Evolutionary conservation across 148 eudicot genomes (phyloP).

Genomic region (Polygonum maritimum): DNA sequence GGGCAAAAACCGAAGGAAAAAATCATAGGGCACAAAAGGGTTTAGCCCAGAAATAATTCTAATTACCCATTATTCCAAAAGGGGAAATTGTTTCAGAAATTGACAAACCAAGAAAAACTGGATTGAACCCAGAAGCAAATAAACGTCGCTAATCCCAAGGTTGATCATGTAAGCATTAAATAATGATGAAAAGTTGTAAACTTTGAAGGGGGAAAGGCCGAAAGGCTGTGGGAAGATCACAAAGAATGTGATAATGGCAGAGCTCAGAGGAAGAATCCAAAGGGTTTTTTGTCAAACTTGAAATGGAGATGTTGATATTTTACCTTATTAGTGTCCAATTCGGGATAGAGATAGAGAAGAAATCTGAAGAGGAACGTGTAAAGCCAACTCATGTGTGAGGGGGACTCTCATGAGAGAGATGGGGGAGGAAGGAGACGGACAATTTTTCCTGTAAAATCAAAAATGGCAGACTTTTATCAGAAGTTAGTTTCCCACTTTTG

Average conservation of each 20-base stretch:
- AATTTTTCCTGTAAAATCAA: background rate
- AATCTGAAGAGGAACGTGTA: background rate
- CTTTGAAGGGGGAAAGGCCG: background rate
- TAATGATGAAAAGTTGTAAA: background rate
- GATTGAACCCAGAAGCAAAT: background rate
- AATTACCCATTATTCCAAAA: background rate
- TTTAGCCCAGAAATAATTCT: background rate
- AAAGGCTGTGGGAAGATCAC: background rate
- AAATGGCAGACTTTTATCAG: slow-evolving; percentile 5
- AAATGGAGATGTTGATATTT: slow-evolving; percentile 1
- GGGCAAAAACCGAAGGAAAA: background rate
- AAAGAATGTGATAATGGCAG: background rate
- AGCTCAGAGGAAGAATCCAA: background rate
- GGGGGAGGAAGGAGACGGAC: background rate
- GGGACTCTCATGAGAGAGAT: slow-evolving; percentile 1
- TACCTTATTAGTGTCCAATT: background rate
- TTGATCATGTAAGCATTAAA: background rate
- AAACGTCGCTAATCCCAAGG: background rate
- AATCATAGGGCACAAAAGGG: background rate
- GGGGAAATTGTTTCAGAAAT: background rate
- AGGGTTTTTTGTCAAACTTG: background rate
- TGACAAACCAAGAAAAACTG: background rate
- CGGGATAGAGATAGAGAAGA: background rate
- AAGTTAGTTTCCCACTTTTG: slow-evolving; percentile 11
- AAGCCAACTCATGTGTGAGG: slow-evolving; percentile 1